Conservation (phyloP, 2,329 filamentous ascomycete species). For the Davidsoniella eucalypti region DNA sequence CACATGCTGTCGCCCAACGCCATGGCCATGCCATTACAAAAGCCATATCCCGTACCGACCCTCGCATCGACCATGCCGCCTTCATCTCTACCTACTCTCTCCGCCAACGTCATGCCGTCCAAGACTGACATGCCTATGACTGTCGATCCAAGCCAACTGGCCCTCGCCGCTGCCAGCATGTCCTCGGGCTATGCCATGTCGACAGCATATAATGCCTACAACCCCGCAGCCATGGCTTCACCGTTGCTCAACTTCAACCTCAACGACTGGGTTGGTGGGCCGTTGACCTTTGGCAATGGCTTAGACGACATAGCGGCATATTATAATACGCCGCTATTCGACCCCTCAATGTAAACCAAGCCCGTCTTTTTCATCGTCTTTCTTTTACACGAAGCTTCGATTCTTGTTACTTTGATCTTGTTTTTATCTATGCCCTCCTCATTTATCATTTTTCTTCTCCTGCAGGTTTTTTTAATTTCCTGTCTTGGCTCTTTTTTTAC, state of each 20-base stretch:
- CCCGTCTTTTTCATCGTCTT: too few species aligned
- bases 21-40: neutral
- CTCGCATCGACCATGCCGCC: neutral
- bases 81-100: neutral
- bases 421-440: neutral
- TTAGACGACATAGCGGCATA: neutral
- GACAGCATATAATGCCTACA: too few species aligned
- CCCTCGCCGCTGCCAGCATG: neutral
- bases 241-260: neutral
- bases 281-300: neutral
- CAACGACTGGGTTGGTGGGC: neutral
- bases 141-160: constrained; percentile 8
- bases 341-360: neutral
- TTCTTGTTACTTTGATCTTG: neutral
- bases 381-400: too few species aligned
- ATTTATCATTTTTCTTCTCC: too few species aligned
- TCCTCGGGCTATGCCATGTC: too few species aligned
- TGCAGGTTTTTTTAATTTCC: too few species aligned
- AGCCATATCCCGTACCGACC: neutral
- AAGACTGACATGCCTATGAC: neutral
- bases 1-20: neutral
- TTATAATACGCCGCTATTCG: constrained; percentile 1
- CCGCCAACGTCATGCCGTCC: neutral
- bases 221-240: too few species aligned
- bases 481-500: too few species aligned